Base-by-base conservation (phyloP, 192 early-diverging fungal genomes). In the Gonapodya prolifera region DNA sequence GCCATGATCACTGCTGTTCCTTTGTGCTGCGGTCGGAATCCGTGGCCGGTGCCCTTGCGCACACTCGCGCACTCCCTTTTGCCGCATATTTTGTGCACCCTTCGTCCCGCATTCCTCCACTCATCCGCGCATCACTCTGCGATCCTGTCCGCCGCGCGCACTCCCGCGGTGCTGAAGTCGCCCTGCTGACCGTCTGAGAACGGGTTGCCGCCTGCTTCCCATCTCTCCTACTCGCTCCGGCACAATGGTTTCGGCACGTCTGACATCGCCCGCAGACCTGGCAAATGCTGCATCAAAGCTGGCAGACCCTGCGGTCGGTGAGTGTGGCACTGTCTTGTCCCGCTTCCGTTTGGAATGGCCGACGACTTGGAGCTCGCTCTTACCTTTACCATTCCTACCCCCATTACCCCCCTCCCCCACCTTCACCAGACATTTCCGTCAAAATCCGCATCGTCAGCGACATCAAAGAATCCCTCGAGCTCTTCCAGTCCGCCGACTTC, bases 391-490 rank as follows among this genome's bases (percentile, higher is more conserved):
- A 61, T 61, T 16, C 45, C 8, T n/a, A n/a, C n/a, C n/a, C n/a
- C n/a, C n/a, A n/a, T n/a, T n/a, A n/a, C n/a, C n/a, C n/a, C n/a
- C n/a, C n/a, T n/a, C n/a, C n/a, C n/a, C n/a, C n/a, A n/a, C n/a
- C n/a, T n/a, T n/a, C n/a, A n/a, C n/a, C 82, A 90, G 92, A 87
- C 76, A 69, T 83, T 18, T 85, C 85, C 77, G 85, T 94, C 34
- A 96, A 96, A 81, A 82, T 91, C 36, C 91, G 89, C 30, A 94
- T 95, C 77, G 92, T 91, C 0, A 89, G 84, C 70, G 95, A 97
- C 80, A 85, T 99, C 1, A 84, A 93, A 78, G 95, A 99, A 78
- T 93, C 93, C 32, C 91, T 97, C 0, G 97, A 99, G 81, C 85
- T 92, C 34, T 91, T 93, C 75, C 97, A 97, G 82, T 86, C 91